A percentile compares a stretch with the other conserved stretches of the same genome.
Conservation (phyloP, 495 filamentous ascomycete genomes). For the Halenospora varia region DNA sequence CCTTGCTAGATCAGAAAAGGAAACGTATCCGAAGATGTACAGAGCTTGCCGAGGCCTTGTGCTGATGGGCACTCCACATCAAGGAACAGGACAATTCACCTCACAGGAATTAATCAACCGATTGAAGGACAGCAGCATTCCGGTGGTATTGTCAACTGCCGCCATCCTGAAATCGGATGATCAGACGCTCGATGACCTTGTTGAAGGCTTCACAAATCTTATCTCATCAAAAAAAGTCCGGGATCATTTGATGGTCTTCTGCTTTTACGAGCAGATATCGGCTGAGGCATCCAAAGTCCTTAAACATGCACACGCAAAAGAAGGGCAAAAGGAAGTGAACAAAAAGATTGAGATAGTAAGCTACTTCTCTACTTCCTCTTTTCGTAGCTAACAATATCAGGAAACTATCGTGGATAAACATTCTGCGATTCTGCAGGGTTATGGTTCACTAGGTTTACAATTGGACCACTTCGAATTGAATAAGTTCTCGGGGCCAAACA, state of each 20-base stretch:
- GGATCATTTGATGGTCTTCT: too few species aligned
- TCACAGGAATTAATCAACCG: not conserved
- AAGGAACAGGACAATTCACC: not conserved
- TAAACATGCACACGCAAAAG: not conserved
- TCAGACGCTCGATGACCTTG: too few species aligned
- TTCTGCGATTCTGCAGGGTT: not conserved
- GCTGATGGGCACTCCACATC: slow-evolving; percentile 1
- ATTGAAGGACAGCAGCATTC: not conserved
- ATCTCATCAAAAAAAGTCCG: too few species aligned
- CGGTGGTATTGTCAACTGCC: not conserved
- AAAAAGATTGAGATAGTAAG: not conserved
- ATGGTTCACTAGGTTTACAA: not conserved
- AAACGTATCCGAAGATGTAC: not conserved
- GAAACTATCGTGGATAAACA: not conserved
- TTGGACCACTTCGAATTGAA: not conserved
- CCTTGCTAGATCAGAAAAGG: not conserved
- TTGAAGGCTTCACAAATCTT: too few species aligned
- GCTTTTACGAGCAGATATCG: too few species aligned
- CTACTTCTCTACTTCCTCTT: not conserved
- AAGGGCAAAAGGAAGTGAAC: not conserved
- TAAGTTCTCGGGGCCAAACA: not conserved
- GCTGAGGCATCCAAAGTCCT: too few species aligned
- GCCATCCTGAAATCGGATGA: too few species aligned
- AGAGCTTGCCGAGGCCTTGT: slow-evolving; percentile 19
- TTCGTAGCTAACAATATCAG: not conserved